Base-by-base conservation (phyloP, 768 basidiomycete species). In the Myochromella boudieri region DNA sequence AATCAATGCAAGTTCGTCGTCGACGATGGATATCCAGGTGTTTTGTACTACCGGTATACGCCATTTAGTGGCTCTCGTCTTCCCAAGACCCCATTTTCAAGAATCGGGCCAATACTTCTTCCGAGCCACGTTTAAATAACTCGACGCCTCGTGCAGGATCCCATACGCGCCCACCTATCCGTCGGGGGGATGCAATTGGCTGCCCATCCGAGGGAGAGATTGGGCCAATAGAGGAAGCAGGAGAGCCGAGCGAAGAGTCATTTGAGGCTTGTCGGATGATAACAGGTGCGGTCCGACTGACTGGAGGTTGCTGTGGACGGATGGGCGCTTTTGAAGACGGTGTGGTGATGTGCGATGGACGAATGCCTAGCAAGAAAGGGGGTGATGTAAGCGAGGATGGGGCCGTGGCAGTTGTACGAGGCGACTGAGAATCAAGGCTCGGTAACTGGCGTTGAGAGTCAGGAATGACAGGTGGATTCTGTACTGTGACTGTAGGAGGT, bases 61-160 rank as follows among this genome's bases (percentile, higher is more conserved):
- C n/a, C n/a, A 22, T 5, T 45, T 41, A 53, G 32, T 36, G 53
- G 27, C 49, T 61, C 38, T 81, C 80, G 21, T 81, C 77, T 48
- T 85, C 85, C 76, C 80, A 85, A 38, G 84, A 79, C 17, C 85
- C 82, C 78, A 86, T 84, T 59, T 80, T 85, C 69, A 93, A 69
- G 66, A 95, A 93, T 38, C 87, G 74, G 8, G 87, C 81, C 22
- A 95, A 72, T 20, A 93, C 90, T 57, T 94, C 87, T 63, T 95
- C 91, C 2, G 91, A 92, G 11, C 86, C 86, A 42, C 80, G 81
- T 64, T 92, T 94, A 68, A 94, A 92, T 31, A 87, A 57, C 49
- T 95, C 92, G 2, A 94, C 83, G 34, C 85, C 86, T 17, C 91
- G 82, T 8, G 84, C 82, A 14, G 92, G 92, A 61, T 94, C 91